These are phyloP conservation scores for Moniliella sp. DNA, from an alignment of 1,284 basidiomycete species.

Conservation along the genomic window DNA sequence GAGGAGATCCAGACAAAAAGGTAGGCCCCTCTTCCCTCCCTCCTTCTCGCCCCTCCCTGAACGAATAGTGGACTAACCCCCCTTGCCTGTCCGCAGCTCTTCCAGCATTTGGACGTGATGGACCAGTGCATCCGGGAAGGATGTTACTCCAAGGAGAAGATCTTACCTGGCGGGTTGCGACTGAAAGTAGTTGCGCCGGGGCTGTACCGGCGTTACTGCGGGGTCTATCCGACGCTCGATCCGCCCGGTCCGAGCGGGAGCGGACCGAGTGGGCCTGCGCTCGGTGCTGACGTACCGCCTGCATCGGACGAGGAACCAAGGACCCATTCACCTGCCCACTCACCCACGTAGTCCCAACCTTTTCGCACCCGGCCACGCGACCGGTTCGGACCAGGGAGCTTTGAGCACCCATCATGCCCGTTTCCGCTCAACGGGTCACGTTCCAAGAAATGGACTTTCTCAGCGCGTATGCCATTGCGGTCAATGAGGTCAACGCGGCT, in stretches of 20 bases:
- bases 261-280: too few species aligned
- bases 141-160: slow-evolving; percentile 53
- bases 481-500: slow-evolving; percentile 56
- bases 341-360: slow-evolving; percentile 1
- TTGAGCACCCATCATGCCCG: slow-evolving; percentile 58
- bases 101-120: slow-evolving; percentile 66
- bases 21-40: slow-evolving; percentile 3
- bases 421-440: slow-evolving; percentile 49
- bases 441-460: slow-evolving; percentile 86
- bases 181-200: slow-evolving; percentile 17
- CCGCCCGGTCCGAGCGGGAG: too few species aligned
- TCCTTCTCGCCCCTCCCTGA: too few species aligned
- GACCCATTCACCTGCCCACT: too few species aligned
- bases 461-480: slow-evolving; percentile 36
- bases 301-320: too few species aligned
- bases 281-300: too few species aligned
- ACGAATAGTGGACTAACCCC: too few species aligned
- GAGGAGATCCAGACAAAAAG: slow-evolving; percentile 20
- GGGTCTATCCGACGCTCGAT: slow-evolving; percentile 37
- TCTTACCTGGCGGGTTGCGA: slow-evolving; percentile 57
- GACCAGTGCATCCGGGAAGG: slow-evolving; percentile 74
- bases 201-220: slow-evolving; percentile 58
- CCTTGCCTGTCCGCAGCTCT: neutral
- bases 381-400: slow-evolving; percentile 43
- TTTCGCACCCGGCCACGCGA: slow-evolving; percentile 3